phyloP scores from a whole-genome alignment of 2,329 filamentous ascomycete genomes.

The Stagonosporopsis chrysanthemi region DNA sequence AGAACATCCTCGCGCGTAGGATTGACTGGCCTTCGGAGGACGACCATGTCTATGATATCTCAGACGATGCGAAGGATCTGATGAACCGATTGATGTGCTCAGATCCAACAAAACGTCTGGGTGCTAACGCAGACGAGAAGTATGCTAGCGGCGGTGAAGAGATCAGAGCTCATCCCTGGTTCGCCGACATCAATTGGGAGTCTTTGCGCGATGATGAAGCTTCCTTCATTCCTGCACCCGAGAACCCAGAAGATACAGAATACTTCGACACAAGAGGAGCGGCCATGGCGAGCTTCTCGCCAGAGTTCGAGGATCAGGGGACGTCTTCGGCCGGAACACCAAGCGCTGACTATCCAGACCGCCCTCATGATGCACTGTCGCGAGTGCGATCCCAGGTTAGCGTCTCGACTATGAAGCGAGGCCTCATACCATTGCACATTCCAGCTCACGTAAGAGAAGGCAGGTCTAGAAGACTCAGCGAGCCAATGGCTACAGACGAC shows the following conservation, averaged over 20 bases:
- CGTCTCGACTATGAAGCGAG: constrained; percentile 81
- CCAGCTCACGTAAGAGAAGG: constrained; percentile 94
- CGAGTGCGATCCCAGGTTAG: constrained; percentile 87
- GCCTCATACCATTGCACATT: constrained; percentile 93
- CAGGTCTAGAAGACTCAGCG: constrained; percentile 85
- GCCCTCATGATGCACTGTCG: constrained; percentile 93
- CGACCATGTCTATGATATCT: constrained; percentile 74
- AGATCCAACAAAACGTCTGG: constrained; percentile 81
- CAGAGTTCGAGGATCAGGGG: constrained; percentile 90
- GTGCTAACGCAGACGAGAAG: constrained; percentile 84
- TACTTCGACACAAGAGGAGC: constrained; percentile 95
- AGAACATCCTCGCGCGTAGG: constrained; percentile 88
- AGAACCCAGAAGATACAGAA: constrained; percentile 96
- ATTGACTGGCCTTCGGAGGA: constrained; percentile 94
- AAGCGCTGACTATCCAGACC: constrained; percentile 80
- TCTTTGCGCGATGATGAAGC: constrained; percentile 92
- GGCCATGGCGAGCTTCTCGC: constrained; percentile 88
- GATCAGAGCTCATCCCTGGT: constrained; percentile 90
- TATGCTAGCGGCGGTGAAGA: constrained; percentile 86
- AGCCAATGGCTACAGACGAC: constrained; percentile 87
- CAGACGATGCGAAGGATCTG: constrained; percentile 87
- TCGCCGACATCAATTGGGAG: constrained; percentile 86
- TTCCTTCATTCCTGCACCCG: constrained; percentile 89
- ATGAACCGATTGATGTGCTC: constrained; percentile 91
- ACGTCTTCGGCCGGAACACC: constrained; percentile 75